Evolutionary conservation across 2,329 filamentous ascomycete species (phyloP), one percentile per base, ranked within the genome.

Genomic region (Alternaria sp.): DNA sequence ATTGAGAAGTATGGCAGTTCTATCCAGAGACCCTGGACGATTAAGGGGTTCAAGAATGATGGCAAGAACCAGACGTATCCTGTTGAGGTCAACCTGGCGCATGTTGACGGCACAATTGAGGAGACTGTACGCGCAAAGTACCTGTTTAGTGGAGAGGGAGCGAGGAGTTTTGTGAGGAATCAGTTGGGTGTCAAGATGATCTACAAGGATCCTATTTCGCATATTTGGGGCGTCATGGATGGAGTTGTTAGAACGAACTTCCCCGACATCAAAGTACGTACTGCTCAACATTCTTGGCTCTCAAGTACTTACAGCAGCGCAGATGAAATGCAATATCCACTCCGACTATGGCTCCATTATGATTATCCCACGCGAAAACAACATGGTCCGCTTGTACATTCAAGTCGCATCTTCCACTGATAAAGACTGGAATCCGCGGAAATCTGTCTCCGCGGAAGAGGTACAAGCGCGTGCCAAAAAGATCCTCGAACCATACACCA

Each of bases 1-100:
- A 82, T 89, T 31, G 79, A 85, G 63, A 86, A 87, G 79, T 80
- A 86, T 55, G 84, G 84, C 9, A 83, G 79, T 29, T 73, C 77
- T 23, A 80, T 89, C 11, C 82, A 87, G 66, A 77, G 86, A 55
- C 85, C 86, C 6, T 88, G 86, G 84, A 86, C 82, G 1, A 88
- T 89, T 50, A 82, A 82, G 24, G 84, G 82, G 1, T 88, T 89
- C 74, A 79, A 84, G 68, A 88, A 87, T 53, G 84, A 87, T 69
- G 85, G 82, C 28, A 77, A 79, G 54, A 84, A 88, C 65, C 82
- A 86, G 66, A 85, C 87, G 24, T 96, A 95, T 72, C 93, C 93
- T 0, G 90, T 97, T 1, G 85, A 91, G 65, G 92, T 97, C 28
- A 83, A 88, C 58, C 80, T 97, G 46, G 86, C 89, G 72, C 90